Evolutionary conservation across 2,329 filamentous ascomycete genomes (phyloP).

Genomic region (Penicillium vulpinum): DNA sequence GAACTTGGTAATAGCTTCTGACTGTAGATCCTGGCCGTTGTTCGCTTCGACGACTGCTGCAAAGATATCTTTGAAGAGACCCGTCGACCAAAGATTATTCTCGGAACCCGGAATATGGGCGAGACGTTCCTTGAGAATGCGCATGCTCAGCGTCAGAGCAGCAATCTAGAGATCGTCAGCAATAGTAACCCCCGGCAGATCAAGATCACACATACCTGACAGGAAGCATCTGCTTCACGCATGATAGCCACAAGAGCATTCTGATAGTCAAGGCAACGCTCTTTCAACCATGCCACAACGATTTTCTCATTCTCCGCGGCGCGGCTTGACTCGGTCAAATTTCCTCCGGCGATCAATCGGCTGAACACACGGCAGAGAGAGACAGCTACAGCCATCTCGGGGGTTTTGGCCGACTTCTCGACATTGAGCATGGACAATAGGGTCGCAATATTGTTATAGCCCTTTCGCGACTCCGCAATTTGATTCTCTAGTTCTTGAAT

Average conservation of each 20-base stretch:
- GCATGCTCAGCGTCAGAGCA: conserved; percentile 77
- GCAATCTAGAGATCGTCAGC: conserved; percentile 53
- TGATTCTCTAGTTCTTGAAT: conserved; percentile 76
- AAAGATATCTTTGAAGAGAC: conserved; percentile 69
- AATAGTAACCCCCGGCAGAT: not conserved
- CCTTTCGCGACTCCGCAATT: conserved; percentile 79
- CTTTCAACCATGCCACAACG: conserved; percentile 76
- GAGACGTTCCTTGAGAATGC: conserved; percentile 76
- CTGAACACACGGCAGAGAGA: conserved; percentile 85
- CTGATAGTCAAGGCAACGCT: conserved; percentile 71
- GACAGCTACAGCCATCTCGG: conserved; percentile 69
- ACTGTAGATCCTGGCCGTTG: conserved; percentile 60
- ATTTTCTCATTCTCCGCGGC: conserved; percentile 71
- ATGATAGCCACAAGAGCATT: conserved; percentile 63
- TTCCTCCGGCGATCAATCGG: conserved; percentile 72
- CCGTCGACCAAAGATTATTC: conserved; percentile 69
- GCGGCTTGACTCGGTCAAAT: conserved; percentile 64
- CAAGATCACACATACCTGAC: conserved; percentile 37
- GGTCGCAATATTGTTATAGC: conserved; percentile 86
- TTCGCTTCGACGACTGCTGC: conserved; percentile 59
- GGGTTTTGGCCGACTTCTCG: conserved; percentile 53
- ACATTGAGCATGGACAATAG: conserved; percentile 63
- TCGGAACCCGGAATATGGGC: conserved; percentile 61
- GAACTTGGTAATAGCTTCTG: conserved; percentile 76
- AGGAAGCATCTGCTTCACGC: conserved; percentile 59